Base-by-base conservation (phyloP, 2,329 filamentous ascomycete genomes). In the Colletotrichum sp. region DNA sequence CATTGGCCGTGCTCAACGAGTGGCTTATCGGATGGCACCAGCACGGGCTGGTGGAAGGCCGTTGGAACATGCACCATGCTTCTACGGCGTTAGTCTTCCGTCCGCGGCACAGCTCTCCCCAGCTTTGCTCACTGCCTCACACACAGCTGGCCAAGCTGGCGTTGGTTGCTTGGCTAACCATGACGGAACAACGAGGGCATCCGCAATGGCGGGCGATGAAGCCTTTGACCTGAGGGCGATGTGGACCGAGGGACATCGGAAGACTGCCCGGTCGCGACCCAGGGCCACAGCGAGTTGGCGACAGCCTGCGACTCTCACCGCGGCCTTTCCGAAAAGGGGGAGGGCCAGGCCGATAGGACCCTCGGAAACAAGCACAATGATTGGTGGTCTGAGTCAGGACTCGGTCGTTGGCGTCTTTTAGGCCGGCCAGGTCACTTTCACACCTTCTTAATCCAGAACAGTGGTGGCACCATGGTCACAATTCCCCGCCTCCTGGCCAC, bases 401-500 rank as follows among this genome's bases (percentile, higher is more conserved):
- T 71, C 39, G 60, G 71, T 71, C 36, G 60, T 62, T 76, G 74
- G 74, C 74, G 74, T 67, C 71, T 70, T 69, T 76, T 76, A 66
- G 71, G 71, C 55, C 39, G 66, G 32, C 74, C 66, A 56, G 66
- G 66, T 62, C 66, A n/a, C 61, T 55, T 71, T 66, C 15, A 66
- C 71, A 76, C 74, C 74, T 76, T 76, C 74, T 76, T 76, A 76
- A 74, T 76, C 52, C 56, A 76, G 74, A 76, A 74, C 74, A 75
- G 74, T 75, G 74, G 71, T 75, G 71, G 71, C 74, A 75, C 74
- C 71, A 76, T 75, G 39, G 25, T 61, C 58, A 39, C 71, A 61
- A 70, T 71, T 76, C 62, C 70, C 74, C 74, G 66, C 74, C 74
- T 71, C 74, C 74, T 56, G 60, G 74, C 32, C 74, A 74, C 66